Conservation (phyloP, 495 filamentous ascomycete species). For the Tricharina praecox region DNA sequence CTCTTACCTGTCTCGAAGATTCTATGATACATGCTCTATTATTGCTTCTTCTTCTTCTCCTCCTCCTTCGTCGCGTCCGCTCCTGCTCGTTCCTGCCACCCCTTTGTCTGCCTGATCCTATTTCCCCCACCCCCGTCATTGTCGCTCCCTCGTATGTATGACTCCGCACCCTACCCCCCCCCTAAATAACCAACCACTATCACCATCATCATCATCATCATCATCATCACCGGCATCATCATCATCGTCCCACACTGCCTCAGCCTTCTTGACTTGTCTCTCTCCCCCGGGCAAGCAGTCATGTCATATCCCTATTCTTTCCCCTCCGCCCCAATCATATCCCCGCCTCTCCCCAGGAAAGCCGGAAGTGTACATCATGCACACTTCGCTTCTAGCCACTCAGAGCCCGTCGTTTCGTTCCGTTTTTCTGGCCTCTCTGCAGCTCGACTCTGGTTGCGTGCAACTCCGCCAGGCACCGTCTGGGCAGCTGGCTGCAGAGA, state of each 20-base stretch:
- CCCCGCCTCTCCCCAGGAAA: too few relatives aligned
- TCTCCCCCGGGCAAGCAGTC: not conserved
- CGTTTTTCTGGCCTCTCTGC: slow-evolving; percentile 5
- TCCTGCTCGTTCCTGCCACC: too few relatives aligned
- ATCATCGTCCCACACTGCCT: not conserved
- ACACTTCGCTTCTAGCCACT: not conserved
- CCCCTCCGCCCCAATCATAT: not conserved
- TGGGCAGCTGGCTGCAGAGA: not conserved
- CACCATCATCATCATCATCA: not conserved
- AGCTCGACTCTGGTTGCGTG: not conserved
- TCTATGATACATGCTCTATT: too few relatives aligned
- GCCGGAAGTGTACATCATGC: slow-evolving; percentile 5
- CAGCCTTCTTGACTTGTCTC: not conserved
- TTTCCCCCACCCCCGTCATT: too few relatives aligned
- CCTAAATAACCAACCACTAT: too few relatives aligned
- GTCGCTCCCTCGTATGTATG: too few relatives aligned
- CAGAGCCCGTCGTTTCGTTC: not conserved
- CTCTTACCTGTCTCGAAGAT: too few relatives aligned
- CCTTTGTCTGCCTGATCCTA: too few relatives aligned
- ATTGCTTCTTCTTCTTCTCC: too few relatives aligned
- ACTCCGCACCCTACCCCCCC: too few relatives aligned
- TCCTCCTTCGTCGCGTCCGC: too few relatives aligned
- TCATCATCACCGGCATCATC: not conserved
- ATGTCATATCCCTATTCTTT: not conserved
- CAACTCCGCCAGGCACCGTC: slow-evolving; percentile 3